These are phyloP conservation scores for Samsoniella hepiali DNA, from an alignment of 2,329 filamentous ascomycete species.

Conservation along the genomic window DNA sequence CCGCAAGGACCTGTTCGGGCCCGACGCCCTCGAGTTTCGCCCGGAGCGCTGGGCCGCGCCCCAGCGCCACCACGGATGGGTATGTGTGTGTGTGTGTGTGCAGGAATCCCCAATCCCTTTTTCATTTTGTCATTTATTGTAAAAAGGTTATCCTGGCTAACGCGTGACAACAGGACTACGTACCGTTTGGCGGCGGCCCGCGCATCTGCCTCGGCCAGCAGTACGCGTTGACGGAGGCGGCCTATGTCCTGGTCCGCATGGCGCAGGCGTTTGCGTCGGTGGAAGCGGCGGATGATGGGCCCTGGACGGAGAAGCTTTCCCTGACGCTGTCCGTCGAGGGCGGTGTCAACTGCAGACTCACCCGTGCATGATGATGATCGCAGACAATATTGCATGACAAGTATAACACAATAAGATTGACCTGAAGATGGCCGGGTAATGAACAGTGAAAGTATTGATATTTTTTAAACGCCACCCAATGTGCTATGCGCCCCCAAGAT, in stretches of 20 bases:
- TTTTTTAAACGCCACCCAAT: background rate
- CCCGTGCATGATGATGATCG: background rate
- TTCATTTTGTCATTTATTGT: background rate
- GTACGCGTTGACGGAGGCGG: conserved; percentile 10
- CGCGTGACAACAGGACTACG: conserved; percentile 24
- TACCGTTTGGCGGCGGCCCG: conserved; percentile 37
- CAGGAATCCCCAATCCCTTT: background rate
- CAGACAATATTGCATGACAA: background rate
- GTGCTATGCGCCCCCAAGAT: background rate
- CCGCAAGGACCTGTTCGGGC: conserved; percentile 34
- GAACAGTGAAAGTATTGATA: background rate
- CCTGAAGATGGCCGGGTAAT: background rate
- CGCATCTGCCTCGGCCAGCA: conserved; percentile 32
- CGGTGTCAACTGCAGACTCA: background rate
- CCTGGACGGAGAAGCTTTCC: conserved; percentile 4
- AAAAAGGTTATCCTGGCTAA: background rate
- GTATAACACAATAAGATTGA: background rate
- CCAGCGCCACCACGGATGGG: conserved; percentile 27
- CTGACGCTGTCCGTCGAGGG: background rate
- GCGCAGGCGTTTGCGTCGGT: conserved; percentile 17
- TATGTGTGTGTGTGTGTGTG: background rate
- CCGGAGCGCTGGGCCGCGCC: conserved; percentile 36
- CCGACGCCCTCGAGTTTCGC: conserved; percentile 33
- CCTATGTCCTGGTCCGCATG: conserved; percentile 16
- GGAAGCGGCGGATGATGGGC: background rate